Evolutionary conservation across 2,329 filamentous ascomycete genomes (phyloP).

Genomic region (Pseudogymnoascus sp.): DNA sequence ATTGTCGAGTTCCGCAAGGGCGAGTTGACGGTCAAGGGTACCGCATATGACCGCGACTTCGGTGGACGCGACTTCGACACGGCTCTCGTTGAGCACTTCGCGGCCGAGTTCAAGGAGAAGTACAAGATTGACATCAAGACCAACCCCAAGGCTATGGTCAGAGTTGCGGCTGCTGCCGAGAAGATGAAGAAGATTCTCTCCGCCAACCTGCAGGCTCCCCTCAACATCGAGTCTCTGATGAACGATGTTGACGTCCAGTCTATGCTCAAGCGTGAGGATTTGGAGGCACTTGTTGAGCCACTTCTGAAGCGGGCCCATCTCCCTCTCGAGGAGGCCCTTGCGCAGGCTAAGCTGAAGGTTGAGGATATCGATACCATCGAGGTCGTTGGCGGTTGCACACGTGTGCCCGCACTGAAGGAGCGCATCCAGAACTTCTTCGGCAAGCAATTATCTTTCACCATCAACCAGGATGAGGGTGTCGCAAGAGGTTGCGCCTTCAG

Average conservation of each 20-base stretch:
- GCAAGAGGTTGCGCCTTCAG: conserved; percentile 94
- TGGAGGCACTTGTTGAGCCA: conserved; percentile 84
- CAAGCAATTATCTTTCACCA: conserved; percentile 87
- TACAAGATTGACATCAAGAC: conserved; percentile 93
- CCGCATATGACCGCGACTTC: conserved; percentile 89
- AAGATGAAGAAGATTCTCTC: conserved; percentile 98
- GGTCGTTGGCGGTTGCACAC: conserved; percentile 88
- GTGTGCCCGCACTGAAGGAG: conserved; percentile 88
- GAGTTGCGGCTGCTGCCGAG: conserved; percentile 82
- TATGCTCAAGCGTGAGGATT: conserved; percentile 87
- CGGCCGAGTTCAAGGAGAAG: conserved; percentile 92
- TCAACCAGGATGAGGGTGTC: conserved; percentile 96
- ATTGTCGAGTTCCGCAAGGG: conserved; percentile 97
- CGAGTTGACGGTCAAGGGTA: conserved; percentile 87
- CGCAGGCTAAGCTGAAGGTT: conserved; percentile 82
- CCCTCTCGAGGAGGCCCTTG: conserved; percentile 83
- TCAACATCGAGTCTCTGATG: conserved; percentile 98
- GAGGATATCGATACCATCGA: conserved; percentile 93
- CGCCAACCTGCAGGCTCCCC: conserved; percentile 81
- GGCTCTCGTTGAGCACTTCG: conserved; percentile 88
- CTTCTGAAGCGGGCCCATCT: conserved; percentile 64
- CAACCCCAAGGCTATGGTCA: conserved; percentile 82
- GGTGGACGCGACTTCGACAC: conserved; percentile 97
- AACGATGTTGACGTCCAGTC: conserved; percentile 88
- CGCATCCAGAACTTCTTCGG: conserved; percentile 84